These are phyloP conservation scores for Nitzschia sp. DNA, from an alignment of 108 stramenopile species.

Conservation along the genomic window DNA sequence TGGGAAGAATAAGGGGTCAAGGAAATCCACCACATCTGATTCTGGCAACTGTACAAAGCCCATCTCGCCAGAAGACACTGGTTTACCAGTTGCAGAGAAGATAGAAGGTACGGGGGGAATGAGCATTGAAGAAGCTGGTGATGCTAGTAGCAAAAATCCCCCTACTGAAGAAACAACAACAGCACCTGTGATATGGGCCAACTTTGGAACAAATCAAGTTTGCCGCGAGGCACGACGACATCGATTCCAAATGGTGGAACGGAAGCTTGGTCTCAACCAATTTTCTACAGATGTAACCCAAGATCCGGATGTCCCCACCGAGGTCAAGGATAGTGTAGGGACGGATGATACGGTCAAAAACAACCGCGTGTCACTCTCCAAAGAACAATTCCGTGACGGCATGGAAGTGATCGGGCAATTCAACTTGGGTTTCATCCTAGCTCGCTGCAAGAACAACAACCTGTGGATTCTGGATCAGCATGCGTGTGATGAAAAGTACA, in stretches of 20 bases:
- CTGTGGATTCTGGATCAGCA: slow-evolving; percentile 97
- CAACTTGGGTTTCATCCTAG: slow-evolving; percentile 95
- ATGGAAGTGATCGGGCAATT: slow-evolving; percentile 93
- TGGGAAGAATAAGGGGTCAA: too few relatives aligned
- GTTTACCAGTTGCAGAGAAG: too few relatives aligned
- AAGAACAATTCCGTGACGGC: slow-evolving; percentile 58
- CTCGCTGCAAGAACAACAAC: slow-evolving; percentile 64
- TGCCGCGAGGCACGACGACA: slow-evolving; percentile 15
- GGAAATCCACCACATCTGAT: too few relatives aligned
- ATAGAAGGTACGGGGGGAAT: too few relatives aligned
- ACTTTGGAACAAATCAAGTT: slow-evolving; percentile 20
- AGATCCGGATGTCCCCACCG: slow-evolving; percentile 1
- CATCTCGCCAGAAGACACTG: too few relatives aligned
- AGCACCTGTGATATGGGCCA: slow-evolving; percentile 5
- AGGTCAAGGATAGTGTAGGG: slow-evolving; percentile 20
- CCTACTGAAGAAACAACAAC: too few relatives aligned
- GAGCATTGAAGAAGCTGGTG: too few relatives aligned
- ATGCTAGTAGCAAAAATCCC: too few relatives aligned
- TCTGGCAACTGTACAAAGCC: too few relatives aligned
- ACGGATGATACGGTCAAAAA: slow-evolving; percentile 4
- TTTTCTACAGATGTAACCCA: neutral
- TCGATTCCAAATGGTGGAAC: slow-evolving; percentile 21
- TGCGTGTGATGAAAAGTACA: slow-evolving; percentile 85
- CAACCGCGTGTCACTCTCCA: slow-evolving; percentile 42
- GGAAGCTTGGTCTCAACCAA: neutral